phyloP scores from a whole-genome alignment of 2,329 filamentous ascomycete species.

The Arachnomyces sp. region DNA sequence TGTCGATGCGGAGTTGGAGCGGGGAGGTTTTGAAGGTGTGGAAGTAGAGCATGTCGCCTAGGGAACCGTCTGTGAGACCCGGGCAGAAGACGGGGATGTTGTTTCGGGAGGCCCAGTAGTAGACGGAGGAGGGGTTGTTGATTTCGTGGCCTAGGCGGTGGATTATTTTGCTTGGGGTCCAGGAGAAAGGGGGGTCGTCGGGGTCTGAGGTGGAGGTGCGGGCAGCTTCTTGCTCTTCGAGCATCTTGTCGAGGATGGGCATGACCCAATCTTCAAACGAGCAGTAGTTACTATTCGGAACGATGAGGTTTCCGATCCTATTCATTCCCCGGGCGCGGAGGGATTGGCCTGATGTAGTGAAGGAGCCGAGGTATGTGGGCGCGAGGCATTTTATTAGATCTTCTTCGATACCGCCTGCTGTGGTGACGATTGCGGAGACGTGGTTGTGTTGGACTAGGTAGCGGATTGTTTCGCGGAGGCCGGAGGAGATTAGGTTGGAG shows the following conservation, averaged over 20 bases:
- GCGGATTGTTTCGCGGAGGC: conserved; percentile 80
- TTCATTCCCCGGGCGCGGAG: conserved; percentile 84
- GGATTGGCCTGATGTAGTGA: conserved; percentile 66
- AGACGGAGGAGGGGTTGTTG: conserved; percentile 82
- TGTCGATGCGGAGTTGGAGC: conserved; percentile 72
- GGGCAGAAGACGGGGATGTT: conserved; percentile 96
- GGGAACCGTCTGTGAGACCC: conserved; percentile 84
- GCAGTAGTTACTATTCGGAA: conserved; percentile 96
- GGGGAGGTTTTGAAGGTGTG: conserved; percentile 91
- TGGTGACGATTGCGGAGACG: conserved; percentile 88
- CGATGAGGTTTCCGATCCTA: conserved; percentile 89
- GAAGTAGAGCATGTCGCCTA: conserved; percentile 98
- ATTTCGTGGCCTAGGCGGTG: conserved; percentile 86
- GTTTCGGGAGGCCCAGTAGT: conserved; percentile 97
- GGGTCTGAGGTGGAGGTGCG: conserved; percentile 54
- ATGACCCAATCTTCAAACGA: conserved; percentile 97
- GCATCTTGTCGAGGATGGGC: conserved; percentile 88
- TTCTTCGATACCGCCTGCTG: conserved; percentile 90
- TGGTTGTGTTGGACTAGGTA: conserved; percentile 91
- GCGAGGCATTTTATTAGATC: conserved; percentile 98
- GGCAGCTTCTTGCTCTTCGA: conserved; percentile 74
- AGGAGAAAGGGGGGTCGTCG: conserved; percentile 63
- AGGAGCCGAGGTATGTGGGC: conserved; percentile 85
- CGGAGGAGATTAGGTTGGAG: conserved; percentile 94
- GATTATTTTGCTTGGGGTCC: conserved; percentile 93